These are phyloP conservation scores for Venturia nashicola DNA, from an alignment of 2,329 filamentous ascomycete species.

Conservation along the genomic window DNA sequence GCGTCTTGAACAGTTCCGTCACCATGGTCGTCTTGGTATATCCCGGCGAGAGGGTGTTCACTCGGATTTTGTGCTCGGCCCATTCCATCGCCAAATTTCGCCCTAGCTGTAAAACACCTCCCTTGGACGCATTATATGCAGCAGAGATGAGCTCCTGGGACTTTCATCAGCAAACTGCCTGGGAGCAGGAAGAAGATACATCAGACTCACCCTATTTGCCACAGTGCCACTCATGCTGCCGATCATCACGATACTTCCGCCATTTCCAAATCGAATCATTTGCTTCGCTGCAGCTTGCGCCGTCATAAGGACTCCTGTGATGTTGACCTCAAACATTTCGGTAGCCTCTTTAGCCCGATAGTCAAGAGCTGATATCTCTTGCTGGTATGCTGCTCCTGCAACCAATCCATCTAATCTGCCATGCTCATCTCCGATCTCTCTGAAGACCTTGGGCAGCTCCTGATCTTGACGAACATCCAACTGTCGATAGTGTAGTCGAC, in stretches of 20 bases:
- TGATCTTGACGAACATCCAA: slow-evolving; percentile 33
- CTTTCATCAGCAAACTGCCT: not conserved
- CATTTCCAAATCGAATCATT: slow-evolving; percentile 32
- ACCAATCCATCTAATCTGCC: slow-evolving; percentile 18
- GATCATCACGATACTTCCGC: slow-evolving; percentile 36
- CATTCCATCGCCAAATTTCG: slow-evolving; percentile 29
- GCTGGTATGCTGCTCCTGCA: slow-evolving; percentile 20
- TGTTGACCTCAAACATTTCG: slow-evolving; percentile 37
- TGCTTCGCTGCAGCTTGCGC: slow-evolving; percentile 35
- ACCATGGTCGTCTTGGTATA: slow-evolving; percentile 34
- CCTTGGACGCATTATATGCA: slow-evolving; percentile 25
- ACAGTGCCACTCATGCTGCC: slow-evolving; percentile 40
- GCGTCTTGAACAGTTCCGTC: slow-evolving; percentile 24
- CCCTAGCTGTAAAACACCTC: slow-evolving; percentile 31
- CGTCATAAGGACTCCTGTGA: slow-evolving; percentile 35
- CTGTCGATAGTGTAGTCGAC: slow-evolving; percentile 32
- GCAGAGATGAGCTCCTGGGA: not conserved
- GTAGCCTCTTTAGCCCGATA: slow-evolving; percentile 27
- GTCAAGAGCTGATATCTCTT: slow-evolving; percentile 17
- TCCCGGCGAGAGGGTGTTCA: slow-evolving; percentile 48
- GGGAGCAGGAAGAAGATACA: not conserved
- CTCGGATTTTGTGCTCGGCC: slow-evolving; percentile 35
- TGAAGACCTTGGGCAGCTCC: slow-evolving; percentile 16
- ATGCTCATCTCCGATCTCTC: slow-evolving; percentile 17
- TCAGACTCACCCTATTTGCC: slow-evolving; percentile 31